phyloP scores from a whole-genome alignment of 164 flowering plant genomes.

The Stephania japonica region DNA sequence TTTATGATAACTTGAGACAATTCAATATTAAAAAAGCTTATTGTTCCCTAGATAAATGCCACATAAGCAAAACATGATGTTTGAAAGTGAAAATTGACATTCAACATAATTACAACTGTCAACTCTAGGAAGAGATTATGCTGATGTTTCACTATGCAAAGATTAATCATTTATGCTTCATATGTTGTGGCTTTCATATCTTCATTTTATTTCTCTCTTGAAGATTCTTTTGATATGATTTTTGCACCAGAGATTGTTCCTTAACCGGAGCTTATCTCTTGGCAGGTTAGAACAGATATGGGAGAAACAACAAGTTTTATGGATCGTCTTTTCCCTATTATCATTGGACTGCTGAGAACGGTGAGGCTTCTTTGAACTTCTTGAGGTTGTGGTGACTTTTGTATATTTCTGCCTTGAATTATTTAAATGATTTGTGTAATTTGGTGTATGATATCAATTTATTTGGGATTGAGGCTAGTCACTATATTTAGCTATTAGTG shows the following conservation, averaged over 20 bases:
- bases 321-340: slow-evolving; percentile 80
- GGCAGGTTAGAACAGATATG: slow-evolving; percentile 63
- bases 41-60: background rate
- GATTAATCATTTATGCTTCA: background rate
- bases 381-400: background rate
- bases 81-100: background rate
- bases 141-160: background rate
- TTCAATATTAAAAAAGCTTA: background rate
- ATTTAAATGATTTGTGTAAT: background rate
- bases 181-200: too few relatives aligned
- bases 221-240: background rate
- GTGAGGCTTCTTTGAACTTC: slow-evolving; percentile 40
- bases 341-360: slow-evolving; percentile 94
- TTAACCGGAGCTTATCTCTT: slow-evolving; percentile 12
- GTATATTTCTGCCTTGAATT: background rate
- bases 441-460: too few relatives aligned
- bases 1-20: background rate
- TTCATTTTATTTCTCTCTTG: background rate
- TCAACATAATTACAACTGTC: background rate
- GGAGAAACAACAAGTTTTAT: slow-evolving; percentile 61
- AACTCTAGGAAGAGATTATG: background rate
- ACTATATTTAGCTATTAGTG: too few relatives aligned
- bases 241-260: background rate
- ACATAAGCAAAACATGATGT: background rate
- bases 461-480: too few relatives aligned